Evolutionary conservation across 257 asterid species (phyloP).

Genomic region (Primulina eburnea): DNA sequence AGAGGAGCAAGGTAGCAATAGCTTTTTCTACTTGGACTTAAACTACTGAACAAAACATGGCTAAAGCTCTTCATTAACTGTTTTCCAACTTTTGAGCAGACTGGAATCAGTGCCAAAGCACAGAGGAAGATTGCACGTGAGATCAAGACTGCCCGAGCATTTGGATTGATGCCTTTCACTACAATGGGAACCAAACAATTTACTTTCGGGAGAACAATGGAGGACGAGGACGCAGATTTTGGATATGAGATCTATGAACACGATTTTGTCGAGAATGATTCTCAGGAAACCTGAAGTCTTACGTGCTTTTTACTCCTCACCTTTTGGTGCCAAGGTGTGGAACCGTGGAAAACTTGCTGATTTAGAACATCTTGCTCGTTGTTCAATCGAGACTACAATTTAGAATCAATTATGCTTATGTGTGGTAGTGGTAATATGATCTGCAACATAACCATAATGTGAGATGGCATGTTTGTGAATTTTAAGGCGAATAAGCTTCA

Average conservation of each 20-base stretch:
- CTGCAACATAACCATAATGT: not conserved
- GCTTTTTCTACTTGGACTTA: not conserved
- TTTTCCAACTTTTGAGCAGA: slow-evolving; percentile 31
- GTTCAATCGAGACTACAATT: not conserved
- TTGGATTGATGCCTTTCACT: slow-evolving; percentile 95
- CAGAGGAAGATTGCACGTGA: slow-evolving; percentile 67
- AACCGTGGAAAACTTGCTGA: not conserved
- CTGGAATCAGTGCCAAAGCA: slow-evolving; percentile 56
- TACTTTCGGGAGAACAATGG: slow-evolving; percentile 63
- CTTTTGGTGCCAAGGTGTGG: not conserved
- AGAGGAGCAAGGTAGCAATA: slow-evolving; percentile 75
- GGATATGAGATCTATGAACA: slow-evolving; percentile 32
- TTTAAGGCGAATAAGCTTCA: no score
- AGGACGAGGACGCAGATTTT: slow-evolving; percentile 42
- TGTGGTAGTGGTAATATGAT: not conserved
- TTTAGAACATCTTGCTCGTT: not conserved
- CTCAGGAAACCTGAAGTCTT: not conserved
- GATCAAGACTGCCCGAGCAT: slow-evolving; percentile 95
- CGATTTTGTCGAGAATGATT: slow-evolving; percentile 46
- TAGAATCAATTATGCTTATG: not conserved
- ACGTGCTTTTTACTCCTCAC: not conserved
- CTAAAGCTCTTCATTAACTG: slow-evolving; percentile 12
- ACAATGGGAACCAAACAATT: slow-evolving; percentile 89
- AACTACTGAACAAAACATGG: not conserved
- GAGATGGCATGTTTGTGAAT: no score